Evolutionary conservation across 139 green algal species (phyloP), one percentile per base, ranked within the genome.

Genomic region (Chlamydomonas asymmetrica): DNA sequence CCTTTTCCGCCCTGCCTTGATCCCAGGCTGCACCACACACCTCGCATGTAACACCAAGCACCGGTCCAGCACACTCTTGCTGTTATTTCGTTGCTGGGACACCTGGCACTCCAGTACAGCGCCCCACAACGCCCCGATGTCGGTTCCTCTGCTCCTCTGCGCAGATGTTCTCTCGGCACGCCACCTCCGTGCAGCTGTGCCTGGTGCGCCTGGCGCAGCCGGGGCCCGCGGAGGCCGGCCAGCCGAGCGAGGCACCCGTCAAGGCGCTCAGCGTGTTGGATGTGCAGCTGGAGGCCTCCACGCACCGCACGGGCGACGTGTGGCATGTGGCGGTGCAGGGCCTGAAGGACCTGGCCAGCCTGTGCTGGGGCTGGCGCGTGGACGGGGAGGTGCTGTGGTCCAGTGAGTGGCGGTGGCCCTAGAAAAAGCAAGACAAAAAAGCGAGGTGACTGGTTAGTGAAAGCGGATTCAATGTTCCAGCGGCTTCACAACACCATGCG

Each of bases 351-450:
- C 56, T 85, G 40, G 76, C 84, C 34, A 73, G 75, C 10, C 79
- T 94, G 61, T 87, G 80, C 74, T 95, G 85, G 62, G 90, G 78
- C 48, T 91, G 84, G 86, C 71, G 87, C 1, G 82, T 85, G 7
- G 82, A 92, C 22, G 86, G 84, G 4, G 85, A 91, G 56, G 64
- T 85, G 10, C 76, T 73, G 20, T 93, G 88, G 88, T 84, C 86
- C 61, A 77, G 76, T 82, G 68, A 73, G 76, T 61, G 39, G 4
- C 1, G 10, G 2, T 16, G 1, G n/a, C n/a, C n/a, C n/a, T n/a
- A n/a, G n/a, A n/a, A n/a, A n/a, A n/a, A n/a, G n/a, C n/a, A n/a
- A n/a, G n/a, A n/a, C n/a, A n/a, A n/a, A n/a, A n/a, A n/a, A n/a
- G n/a, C n/a, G n/a, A n/a, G n/a, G n/a, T n/a, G n/a, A n/a, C n/a